phyloP scores from a whole-genome alignment of 2,329 filamentous ascomycete genomes.

The Diaporthe sp. region DNA sequence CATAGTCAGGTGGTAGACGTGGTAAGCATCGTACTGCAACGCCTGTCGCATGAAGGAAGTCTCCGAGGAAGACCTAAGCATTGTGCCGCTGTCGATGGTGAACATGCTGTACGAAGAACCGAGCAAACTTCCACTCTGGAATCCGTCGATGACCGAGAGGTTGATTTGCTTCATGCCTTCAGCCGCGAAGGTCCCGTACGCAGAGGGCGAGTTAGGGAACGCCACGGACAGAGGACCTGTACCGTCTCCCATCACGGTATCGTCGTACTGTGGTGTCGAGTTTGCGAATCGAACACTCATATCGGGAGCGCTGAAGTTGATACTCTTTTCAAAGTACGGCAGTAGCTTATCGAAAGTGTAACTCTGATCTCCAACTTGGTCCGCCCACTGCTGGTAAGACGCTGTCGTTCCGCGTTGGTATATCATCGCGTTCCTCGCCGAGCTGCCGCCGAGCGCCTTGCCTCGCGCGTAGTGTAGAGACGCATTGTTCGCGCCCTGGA shows the following conservation, averaged over 20 bases:
- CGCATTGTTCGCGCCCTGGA: slow-evolving; percentile 9
- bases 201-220: not conserved
- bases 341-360: slow-evolving; percentile 29
- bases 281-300: slow-evolving; percentile 14
- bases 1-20: slow-evolving; percentile 1
- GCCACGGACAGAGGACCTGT: not conserved
- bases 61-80: not conserved
- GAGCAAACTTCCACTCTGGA: not conserved
- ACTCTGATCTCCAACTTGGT: slow-evolving; percentile 26
- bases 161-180: slow-evolving; percentile 14
- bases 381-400: slow-evolving; percentile 28
- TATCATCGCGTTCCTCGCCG: slow-evolving; percentile 19
- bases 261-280: slow-evolving; percentile 19
- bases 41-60: slow-evolving; percentile 15
- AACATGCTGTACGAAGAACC: slow-evolving; percentile 13
- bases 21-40: not conserved
- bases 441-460: slow-evolving; percentile 17
- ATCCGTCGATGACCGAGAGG: not conserved
- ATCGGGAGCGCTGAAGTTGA: slow-evolving; percentile 33
- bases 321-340: slow-evolving; percentile 25
- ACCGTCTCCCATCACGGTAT: not conserved
- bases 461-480: slow-evolving; percentile 26
- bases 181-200: slow-evolving; percentile 4
- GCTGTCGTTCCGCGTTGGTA: slow-evolving; percentile 12
- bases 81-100: slow-evolving; percentile 11